Evolutionary conservation across 768 basidiomycete species (phyloP).

Genomic region (Termitomyces sp.): DNA sequence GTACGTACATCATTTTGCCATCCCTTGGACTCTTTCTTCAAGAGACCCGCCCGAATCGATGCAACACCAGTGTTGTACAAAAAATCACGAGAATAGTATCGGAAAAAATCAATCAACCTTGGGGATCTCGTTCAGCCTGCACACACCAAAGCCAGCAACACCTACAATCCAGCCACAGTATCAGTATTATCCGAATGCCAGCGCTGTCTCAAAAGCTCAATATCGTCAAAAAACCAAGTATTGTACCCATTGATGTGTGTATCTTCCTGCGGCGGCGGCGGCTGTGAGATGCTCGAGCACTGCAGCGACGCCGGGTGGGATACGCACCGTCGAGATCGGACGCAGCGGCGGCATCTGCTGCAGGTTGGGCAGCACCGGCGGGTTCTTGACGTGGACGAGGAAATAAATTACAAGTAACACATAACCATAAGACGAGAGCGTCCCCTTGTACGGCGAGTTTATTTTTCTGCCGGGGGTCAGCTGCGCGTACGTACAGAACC

Average conservation of each 20-base stretch:
- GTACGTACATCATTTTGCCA: slow-evolving; percentile 91
- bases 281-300: no score
- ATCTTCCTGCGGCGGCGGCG: no score
- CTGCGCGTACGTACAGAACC: no score
- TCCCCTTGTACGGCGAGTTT: slow-evolving; percentile 97
- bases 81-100: slow-evolving; percentile 93
- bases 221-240: slow-evolving; percentile 98
- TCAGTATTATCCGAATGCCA: slow-evolving; percentile 96
- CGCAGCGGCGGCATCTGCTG: slow-evolving; percentile 92
- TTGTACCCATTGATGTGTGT: slow-evolving; percentile 77
- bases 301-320: no score
- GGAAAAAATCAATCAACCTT: slow-evolving; percentile 96
- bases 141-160: slow-evolving; percentile 8
- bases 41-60: slow-evolving; percentile 81
- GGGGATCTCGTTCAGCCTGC: slow-evolving; percentile 1
- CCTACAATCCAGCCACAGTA: slow-evolving; percentile 87
- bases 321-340: slow-evolving; percentile 73
- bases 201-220: slow-evolving; percentile 82
- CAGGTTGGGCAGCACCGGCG: slow-evolving; percentile 92
- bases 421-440: slow-evolving; percentile 95
- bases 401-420: slow-evolving; percentile 98
- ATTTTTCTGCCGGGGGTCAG: slow-evolving; percentile 62
- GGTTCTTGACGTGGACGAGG: slow-evolving; percentile 95
- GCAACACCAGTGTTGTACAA: slow-evolving; percentile 86
- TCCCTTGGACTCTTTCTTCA: slow-evolving; percentile 90